Base-by-base conservation (phyloP, 768 basidiomycete species). In the Tricholoma sp. region DNA sequence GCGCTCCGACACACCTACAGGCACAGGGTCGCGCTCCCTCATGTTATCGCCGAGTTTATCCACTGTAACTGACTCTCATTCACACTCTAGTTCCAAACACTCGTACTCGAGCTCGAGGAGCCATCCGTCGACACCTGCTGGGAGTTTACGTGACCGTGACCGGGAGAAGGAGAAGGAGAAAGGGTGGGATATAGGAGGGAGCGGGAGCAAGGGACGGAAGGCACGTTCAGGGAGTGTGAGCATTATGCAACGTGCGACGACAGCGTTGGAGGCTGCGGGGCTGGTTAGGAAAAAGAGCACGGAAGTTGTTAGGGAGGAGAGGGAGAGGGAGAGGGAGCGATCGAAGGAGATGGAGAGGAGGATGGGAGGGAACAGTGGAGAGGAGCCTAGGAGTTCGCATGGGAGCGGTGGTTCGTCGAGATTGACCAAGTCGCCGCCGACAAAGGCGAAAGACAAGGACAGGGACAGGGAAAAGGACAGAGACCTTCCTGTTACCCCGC, bases 201-300 rank as follows among this genome's bases (percentile, higher is more conserved):
- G 47, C n/a, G 47, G 27, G 8, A 11, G 47, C n/a, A 86, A 83
- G 60, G 77, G 78, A 18, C 78, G 85, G 50, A 94, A 95, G 68
- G 75, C 72, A 22, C 79, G 95, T 14, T 85, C 92, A 2, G 90
- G 93, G 5, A 96, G 94, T 57, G 91, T 98, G 52, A 94, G 88
- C 65, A 97, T 98, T 69, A 91, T 98, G 82, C 95, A 98, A 64
- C 84, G 94, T 22, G 94, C 93, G 0, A 95, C 94, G 2, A 96
- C 93, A 0, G 92, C 89, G 1, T 78, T 94, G 22, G 91, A 92
- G 68, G 92, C 90, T 9, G 89, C 88, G 11, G 89, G 91, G 2
- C 71, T 95, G 9, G 89, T 93, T 49, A 75, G 87, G 58, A 93
- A 94, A 73, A 93, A 89, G 71, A 89, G 87, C 4, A 72, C 82